A percentile compares a stretch with the other conserved stretches of the same genome.
Conservation (phyloP, 805 yeast species). For the Zygosaccharomyces rouxii region DNA sequence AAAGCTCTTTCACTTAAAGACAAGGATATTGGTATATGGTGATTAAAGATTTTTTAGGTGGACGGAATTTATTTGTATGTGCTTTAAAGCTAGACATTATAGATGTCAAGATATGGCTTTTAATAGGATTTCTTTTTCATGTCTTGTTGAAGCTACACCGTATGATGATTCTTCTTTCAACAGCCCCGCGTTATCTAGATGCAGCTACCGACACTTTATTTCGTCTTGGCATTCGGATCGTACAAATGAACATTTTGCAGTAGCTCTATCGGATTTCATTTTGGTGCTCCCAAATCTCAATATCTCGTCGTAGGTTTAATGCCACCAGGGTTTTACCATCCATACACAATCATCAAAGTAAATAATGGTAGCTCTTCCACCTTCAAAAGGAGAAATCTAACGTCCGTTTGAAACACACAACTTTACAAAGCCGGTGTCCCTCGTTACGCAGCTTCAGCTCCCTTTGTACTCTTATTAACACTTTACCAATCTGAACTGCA, state of each 20-base stretch:
- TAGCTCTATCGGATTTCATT: constrained; percentile 41
- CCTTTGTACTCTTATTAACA: no score
- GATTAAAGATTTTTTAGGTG: constrained; percentile 18
- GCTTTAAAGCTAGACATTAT: constrained; percentile 37
- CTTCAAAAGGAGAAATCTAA: constrained; percentile 55
- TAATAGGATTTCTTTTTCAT: constrained; percentile 41
- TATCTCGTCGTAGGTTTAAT: constrained; percentile 45
- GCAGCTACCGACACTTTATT: constrained; percentile 48
- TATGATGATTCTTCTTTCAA: constrained; percentile 49
- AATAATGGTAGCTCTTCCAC: constrained; percentile 53
- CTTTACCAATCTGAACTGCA: no score
- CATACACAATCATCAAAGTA: constrained; percentile 52
- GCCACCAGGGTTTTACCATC: constrained; percentile 53
- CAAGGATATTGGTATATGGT: constrained; percentile 36
- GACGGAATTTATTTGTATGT: constrained; percentile 33
- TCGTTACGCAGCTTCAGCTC: constrained; percentile 51
- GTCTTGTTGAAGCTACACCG: constrained; percentile 50
- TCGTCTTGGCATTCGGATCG: constrained; percentile 56
- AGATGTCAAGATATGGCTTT: constrained; percentile 46
- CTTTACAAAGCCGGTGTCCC: no score
- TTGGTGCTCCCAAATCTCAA: no score
- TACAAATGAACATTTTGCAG: constrained; percentile 45
- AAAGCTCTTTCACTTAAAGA: constrained; percentile 44
- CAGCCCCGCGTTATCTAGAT: constrained; percentile 55
- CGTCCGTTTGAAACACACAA: constrained; percentile 57